Conservation (phyloP, 2,329 filamentous ascomycete species). For the Fusarium sp. region DNA sequence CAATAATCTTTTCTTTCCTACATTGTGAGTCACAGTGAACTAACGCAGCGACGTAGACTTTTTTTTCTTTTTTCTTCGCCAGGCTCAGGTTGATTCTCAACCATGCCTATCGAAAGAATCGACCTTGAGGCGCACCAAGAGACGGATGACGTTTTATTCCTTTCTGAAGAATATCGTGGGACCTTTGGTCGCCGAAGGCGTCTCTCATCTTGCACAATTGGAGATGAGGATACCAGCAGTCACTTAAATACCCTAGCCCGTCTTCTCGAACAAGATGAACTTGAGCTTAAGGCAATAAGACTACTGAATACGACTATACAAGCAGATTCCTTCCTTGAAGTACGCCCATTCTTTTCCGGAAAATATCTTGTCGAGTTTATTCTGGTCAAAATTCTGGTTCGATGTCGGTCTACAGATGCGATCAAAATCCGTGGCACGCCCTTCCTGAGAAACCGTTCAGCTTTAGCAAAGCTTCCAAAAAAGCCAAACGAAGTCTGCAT, state of each 20-base stretch:
- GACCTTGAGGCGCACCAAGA: conserved; percentile 7
- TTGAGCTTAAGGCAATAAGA: conserved; percentile 30
- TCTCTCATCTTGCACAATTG: conserved; percentile 42
- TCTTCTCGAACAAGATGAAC: conserved; percentile 39
- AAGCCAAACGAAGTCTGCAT: conserved; percentile 57
- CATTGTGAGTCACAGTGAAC: neutral
- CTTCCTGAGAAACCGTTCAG: conserved; percentile 49
- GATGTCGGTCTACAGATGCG: conserved; percentile 29
- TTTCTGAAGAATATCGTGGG: conserved; percentile 18
- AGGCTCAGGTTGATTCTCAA: neutral
- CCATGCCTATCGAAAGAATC: conserved; percentile 17
- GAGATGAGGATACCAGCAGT: neutral
- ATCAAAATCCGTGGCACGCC: conserved; percentile 53
- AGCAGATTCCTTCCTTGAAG: conserved; percentile 45
- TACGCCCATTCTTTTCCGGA: conserved; percentile 37
- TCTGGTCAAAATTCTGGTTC: conserved; percentile 56
- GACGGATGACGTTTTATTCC: conserved; percentile 24
- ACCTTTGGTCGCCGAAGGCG: neutral
- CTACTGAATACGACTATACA: conserved; percentile 23
- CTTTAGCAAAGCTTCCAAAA: conserved; percentile 51
- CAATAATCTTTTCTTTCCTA: neutral
- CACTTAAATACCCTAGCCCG: conserved; percentile 26
- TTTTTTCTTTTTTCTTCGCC: neutral
- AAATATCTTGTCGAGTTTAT: conserved; percentile 50
- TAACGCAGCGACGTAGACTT: conserved; percentile 11